Evolutionary conservation across 1,139 yeast species (phyloP), one percentile per base, ranked within the genome.

Genomic region (Candida tunisiensis): DNA sequence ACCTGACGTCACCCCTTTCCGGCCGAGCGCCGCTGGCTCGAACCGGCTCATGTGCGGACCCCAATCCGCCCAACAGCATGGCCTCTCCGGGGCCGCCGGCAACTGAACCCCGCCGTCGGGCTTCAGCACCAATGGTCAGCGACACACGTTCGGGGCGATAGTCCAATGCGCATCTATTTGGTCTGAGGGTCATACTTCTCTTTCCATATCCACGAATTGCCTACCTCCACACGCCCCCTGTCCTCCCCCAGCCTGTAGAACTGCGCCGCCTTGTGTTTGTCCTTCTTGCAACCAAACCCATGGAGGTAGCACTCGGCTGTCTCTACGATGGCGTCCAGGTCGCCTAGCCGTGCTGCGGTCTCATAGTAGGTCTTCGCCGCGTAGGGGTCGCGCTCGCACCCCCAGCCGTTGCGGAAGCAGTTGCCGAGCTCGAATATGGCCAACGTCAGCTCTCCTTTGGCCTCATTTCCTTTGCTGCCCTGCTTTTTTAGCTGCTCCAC

Each of bases 171-270:
- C n/a, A n/a, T n/a, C n/a, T n/a, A n/a, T 18, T 18, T 8, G 19
- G 8, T 9, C 8, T 15, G 10, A 6, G 20, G 25, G 21, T 40
- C 31, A 24, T 44, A 44, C 30, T 44, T 44, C n/a, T 35, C 40
- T 31, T 41, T 45, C 54, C 55, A 49, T 16, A 49, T 48, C 55
- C 55, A 49, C 21, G 51, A 45, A 29, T 42, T 45, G 16, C 55
- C 55, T 3, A 50, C 53, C 28, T 49, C 53, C 3, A 20, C 27
- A 15, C 39, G 35, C 13, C 53, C 53, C 8, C 34, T 36, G 12
- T 27, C 24, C 31, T 45, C 50, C 2, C 53, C 55, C 41, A 36
- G 37, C 14, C 50, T 34, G 28, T 39, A 42, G 31, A 35, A 45
- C 34, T 39, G 43, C 6, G 55, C 55, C 3, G 53, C 53, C 27